Evolutionary conservation across 306 rosid genomes (phyloP), one percentile per base, ranked within the genome.

Genomic region (Chamaecrista fasciculata): DNA sequence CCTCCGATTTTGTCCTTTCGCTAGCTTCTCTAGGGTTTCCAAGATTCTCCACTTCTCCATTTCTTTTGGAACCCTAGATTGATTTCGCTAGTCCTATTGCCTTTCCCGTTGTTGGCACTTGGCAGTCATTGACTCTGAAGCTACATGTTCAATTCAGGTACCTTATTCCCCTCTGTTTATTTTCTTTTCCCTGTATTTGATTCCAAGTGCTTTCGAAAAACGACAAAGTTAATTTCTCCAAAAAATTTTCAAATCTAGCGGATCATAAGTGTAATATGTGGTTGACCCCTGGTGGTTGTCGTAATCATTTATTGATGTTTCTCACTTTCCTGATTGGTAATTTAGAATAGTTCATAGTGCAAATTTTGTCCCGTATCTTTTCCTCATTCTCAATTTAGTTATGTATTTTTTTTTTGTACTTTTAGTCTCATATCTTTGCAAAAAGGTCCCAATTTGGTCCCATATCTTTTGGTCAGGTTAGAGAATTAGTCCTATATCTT

Each of bases 21-120:
- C 77, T 52, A 18, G 53, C 64, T 24, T 49, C 77, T 82, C 92
- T 80, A 75, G 96, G 96, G 85, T 63, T 79, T 65, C 82, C 88
- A 58, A 6, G 57, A 12, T 77, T 74, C 28, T 28, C 18, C 3
- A 50, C 16, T 31, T 8, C 42, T 0, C 4, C 1, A 57, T 15
- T 36, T n/a, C 69, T 29, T 83, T 50, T 50, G 85, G 78, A 80
- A 65, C 86, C 89, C 93, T 86, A 77, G 62, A 56, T 56, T 56
- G 88, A 76, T 74, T 62, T 78, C 70, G 61, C 81, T 73, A 51
- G 56, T 10, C 59, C 59, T 60, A 4, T 6, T 29, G 42, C 34
- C 40, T 55, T 23, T 36, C 59, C 59, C 63, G 20, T 46, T 71
- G 62, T 49, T 52, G 33, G 48, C 46, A 55, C 37, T 49, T 52